These are phyloP conservation scores for Chaetomiaceae sp. DNA, from an alignment of 2,329 filamentous ascomycete genomes.

Conservation along the genomic window DNA sequence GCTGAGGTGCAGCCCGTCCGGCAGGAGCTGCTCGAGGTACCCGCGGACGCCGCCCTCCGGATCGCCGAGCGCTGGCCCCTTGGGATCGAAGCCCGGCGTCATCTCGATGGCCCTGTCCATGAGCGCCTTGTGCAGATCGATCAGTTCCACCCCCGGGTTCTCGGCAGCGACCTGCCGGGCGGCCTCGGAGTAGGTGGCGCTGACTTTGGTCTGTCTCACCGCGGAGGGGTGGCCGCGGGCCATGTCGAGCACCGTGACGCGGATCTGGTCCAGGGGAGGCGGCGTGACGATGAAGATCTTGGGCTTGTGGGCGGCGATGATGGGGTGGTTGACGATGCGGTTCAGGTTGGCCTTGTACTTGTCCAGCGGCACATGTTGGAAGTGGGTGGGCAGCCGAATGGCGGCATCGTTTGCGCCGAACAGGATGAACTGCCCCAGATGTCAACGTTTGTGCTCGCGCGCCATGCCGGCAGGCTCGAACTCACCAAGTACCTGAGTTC, in stretches of 20 bases:
- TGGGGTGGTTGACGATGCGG: slow-evolving; percentile 67
- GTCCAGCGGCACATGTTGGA: slow-evolving; percentile 74
- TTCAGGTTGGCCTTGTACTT: slow-evolving; percentile 69
- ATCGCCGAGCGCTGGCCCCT: slow-evolving; percentile 46
- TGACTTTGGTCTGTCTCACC: slow-evolving; percentile 45
- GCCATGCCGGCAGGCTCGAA: neutral
- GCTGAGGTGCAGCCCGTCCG: slow-evolving; percentile 56
- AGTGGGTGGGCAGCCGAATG: slow-evolving; percentile 55
- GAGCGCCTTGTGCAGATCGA: slow-evolving; percentile 77
- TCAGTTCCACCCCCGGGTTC: slow-evolving; percentile 60
- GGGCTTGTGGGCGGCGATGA: slow-evolving; percentile 64
- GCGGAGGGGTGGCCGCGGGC: slow-evolving; percentile 41
- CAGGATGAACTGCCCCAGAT: slow-evolving; percentile 58
- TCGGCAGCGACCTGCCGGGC: slow-evolving; percentile 64
- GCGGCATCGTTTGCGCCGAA: slow-evolving; percentile 90
- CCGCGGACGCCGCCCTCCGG: slow-evolving; percentile 47
- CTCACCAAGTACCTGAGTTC: slow-evolving; percentile 65
- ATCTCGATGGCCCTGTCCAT: slow-evolving; percentile 64
- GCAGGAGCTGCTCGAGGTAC: slow-evolving; percentile 48
- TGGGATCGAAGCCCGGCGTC: slow-evolving; percentile 52
- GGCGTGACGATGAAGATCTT: slow-evolving; percentile 76
- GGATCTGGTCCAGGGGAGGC: slow-evolving; percentile 76
- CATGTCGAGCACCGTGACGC: slow-evolving; percentile 47
- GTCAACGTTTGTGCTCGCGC: neutral
- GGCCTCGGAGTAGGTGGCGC: slow-evolving; percentile 54